Evolutionary conservation across 805 yeast species (phyloP), one percentile per base, ranked within the genome.

Genomic region (Candida sonorensis): DNA sequence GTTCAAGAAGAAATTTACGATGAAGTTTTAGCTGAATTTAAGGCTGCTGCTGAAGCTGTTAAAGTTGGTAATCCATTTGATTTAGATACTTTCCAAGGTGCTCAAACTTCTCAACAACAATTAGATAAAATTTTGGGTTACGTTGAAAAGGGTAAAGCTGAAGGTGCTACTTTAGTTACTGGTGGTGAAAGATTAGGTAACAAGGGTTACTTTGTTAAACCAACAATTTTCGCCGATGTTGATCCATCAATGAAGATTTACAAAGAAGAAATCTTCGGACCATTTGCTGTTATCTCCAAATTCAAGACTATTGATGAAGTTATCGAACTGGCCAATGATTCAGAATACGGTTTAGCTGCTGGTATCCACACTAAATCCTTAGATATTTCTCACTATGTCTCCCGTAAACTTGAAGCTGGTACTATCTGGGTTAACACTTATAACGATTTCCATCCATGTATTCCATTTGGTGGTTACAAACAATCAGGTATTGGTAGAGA

Each of bases 401-500:
- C 87, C 29, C 72, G 72, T 61, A 70, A 67, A 62, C 55, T 81
- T 38, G 72, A 74, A 54, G 77, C 87, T 32, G 90, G 90, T 63
- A 77, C 86, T 27, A 73, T 81, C 41, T 81, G 88, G 87, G 64
- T 80, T 42, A 81, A 81, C 69, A 80, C 87, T 37, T 81, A 80
- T 63, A 81, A 81, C 53, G 86, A 79, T 55, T 79, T 81, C 72
- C 76, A 81, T 54, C 73, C 70, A 33, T 64, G 69, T 56, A 81
- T 79, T 56, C 88, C 90, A 62, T 81, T 81, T 53, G 90, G 90
- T 58, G 90, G 90, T 53, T 79, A 63, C 66, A 77, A 78, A 53
- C 79, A 78, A 63, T 75, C 84, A 41, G 90, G 90, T 59, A 71
- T 80, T 57, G 92, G 92, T 58, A 77, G 85, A 68, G 92, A 81